Evolutionary conservation across 1,139 yeast species (phyloP).

Genomic region (Candida buenavistaensis): DNA sequence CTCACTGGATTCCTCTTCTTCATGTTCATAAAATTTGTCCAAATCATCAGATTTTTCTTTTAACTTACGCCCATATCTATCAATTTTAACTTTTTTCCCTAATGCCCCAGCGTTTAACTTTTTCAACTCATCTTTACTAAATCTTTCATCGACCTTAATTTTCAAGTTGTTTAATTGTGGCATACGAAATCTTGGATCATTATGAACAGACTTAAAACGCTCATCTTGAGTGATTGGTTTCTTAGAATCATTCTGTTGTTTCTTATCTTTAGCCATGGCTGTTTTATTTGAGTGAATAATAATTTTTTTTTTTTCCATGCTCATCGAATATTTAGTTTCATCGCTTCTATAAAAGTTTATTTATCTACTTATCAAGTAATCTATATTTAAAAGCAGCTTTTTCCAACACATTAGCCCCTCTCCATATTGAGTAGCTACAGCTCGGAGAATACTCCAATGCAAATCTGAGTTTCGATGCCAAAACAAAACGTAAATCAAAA

Average conservation of each 20-base stretch:
- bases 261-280: slow-evolving; percentile 26
- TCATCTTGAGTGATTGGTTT: slow-evolving; percentile 57
- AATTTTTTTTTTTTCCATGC: not conserved
- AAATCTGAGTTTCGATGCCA: slow-evolving; percentile 4
- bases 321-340: slow-evolving; percentile 1
- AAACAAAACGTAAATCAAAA: not conserved
- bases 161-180: slow-evolving; percentile 72
- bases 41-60: slow-evolving; percentile 40
- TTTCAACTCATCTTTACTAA: slow-evolving; percentile 68
- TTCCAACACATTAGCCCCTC: not conserved
- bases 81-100: slow-evolving; percentile 61
- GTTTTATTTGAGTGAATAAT: not conserved
- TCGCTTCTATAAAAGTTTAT: no score
- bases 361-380: no score
- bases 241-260: slow-evolving; percentile 11
- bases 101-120: slow-evolving; percentile 53
- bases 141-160: slow-evolving; percentile 84
- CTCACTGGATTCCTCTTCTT: slow-evolving; percentile 26
- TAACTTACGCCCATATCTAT: slow-evolving; percentile 81
- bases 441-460: slow-evolving; percentile 6
- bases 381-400: no score
- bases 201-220: slow-evolving; percentile 76
- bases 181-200: slow-evolving; percentile 83
- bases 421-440: not conserved
- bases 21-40: slow-evolving; percentile 65